Base-by-base conservation (phyloP, 768 basidiomycete genomes). In the Tylopilus felleus region DNA sequence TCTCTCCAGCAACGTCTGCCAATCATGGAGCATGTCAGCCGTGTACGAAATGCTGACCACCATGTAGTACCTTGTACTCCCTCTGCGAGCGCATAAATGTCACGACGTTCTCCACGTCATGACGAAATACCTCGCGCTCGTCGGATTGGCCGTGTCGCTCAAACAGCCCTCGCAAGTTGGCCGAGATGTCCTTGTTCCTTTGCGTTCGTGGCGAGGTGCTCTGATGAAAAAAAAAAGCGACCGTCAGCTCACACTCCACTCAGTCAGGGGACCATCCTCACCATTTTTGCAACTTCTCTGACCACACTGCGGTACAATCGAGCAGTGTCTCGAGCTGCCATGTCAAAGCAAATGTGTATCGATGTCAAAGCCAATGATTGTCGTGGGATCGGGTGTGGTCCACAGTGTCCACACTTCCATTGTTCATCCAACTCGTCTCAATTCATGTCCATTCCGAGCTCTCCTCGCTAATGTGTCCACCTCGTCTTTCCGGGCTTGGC, bases 11-110 rank as follows among this genome's bases (percentile, higher is more conserved):
- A 97, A 74, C 21, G 74, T 75, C 94, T 97, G 63, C 16, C 13
- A 17, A n/a, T n/a, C n/a, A n/a, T n/a, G n/a, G n/a, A n/a, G n/a
- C 38, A 10, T 6, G 38, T 55, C 51, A 58, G 55, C 28, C 29
- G 23, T 14, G 31, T 43, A 21, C 49, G 6, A 25, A 17, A 4
- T 17, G 7, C 21, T 28, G 13, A 25, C 28, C 5, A 28, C 35
- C 17, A 17, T 9, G n/a, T 31, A 38, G 12, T 40, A 88, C 93
- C 77, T 88, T 89, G 75, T 96, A 77, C 64, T 83, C 80, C 55
- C 88, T 74, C 64, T 91, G 86, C 8, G 90, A 82, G 40, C 74
- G 74, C 69, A 96, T 66, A 68, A 93, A 93, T 5, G 83, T 75
- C 38, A 83, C 68, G 3, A 79, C 75, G 60, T 86, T 83, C 54